Conservation (phyloP, 495 filamentous ascomycete species). For the Penicillium flavigenum region DNA sequence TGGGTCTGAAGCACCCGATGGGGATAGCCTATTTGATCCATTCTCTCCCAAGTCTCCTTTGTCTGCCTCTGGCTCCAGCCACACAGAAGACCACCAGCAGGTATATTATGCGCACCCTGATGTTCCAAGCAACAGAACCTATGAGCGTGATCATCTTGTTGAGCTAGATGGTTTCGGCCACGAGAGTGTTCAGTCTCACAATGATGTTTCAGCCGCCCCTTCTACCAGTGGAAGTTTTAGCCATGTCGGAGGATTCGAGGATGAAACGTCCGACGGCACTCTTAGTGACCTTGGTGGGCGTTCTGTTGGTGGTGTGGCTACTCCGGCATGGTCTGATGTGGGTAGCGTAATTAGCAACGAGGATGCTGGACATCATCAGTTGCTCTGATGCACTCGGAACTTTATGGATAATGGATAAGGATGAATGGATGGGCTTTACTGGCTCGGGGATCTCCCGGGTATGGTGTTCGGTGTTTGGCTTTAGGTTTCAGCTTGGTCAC, state of each 20-base stretch:
- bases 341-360: conserved; percentile 67
- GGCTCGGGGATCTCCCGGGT: not conserved
- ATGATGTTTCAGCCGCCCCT: conserved; percentile 36
- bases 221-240: conserved; percentile 40
- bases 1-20: conserved; percentile 42
- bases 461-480: not conserved
- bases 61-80: conserved; percentile 22
- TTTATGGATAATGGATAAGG: not conserved
- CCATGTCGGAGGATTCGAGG: conserved; percentile 31
- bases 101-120: conserved; percentile 39
- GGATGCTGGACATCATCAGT: conserved; percentile 37
- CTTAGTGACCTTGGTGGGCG: conserved; percentile 61
- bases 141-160: conserved; percentile 19
- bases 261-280: conserved; percentile 52
- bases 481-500: not conserved
- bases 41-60: conserved; percentile 16
- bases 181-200: conserved; percentile 18
- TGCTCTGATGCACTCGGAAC: conserved; percentile 7
- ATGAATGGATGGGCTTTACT: conserved; percentile 1
- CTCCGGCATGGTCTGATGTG: conserved; percentile 75
- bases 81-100: conserved; percentile 32
- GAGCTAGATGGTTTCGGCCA: conserved; percentile 16
- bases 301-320: conserved; percentile 52
- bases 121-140: conserved; percentile 31
- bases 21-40: conserved; percentile 23